Conservation (phyloP, 139 green algal species). For the Mychonastes homosphaera region DNA sequence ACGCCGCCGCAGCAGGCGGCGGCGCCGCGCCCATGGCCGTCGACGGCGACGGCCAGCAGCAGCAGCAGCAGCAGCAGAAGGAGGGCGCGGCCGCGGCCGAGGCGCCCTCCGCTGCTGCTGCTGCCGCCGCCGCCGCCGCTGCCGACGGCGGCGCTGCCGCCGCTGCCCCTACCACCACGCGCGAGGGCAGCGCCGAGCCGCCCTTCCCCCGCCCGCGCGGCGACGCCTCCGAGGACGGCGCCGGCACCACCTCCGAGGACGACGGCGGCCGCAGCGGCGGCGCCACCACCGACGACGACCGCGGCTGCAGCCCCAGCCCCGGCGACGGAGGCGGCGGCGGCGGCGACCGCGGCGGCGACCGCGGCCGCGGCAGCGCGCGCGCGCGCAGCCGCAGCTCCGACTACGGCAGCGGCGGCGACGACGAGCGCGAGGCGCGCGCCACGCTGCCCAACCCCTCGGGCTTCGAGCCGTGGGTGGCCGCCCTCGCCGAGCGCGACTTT, state of each 20-base stretch:
- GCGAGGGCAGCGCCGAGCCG: too few relatives aligned
- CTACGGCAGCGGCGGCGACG: constrained; percentile 1
- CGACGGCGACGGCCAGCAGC: constrained; percentile 12
- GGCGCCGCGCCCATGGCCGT: constrained; percentile 2
- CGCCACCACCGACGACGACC: too few relatives aligned
- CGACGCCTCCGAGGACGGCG: too few relatives aligned
- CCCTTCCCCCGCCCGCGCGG: too few relatives aligned
- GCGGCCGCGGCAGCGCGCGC: not conserved
- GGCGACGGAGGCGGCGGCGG: not conserved
- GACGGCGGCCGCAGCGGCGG: too few relatives aligned
- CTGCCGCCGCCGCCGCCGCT: not conserved
- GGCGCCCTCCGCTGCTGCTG: not conserved
- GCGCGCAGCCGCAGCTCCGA: too few relatives aligned
- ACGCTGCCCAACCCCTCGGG: not conserved
- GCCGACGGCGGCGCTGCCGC: not conserved
- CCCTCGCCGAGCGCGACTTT: constrained; percentile 42
- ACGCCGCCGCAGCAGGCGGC: too few relatives aligned
- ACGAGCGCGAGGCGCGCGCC: not conserved
- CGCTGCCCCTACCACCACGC: too few relatives aligned
- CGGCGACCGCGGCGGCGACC: not conserved
- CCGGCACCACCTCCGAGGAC: too few relatives aligned
- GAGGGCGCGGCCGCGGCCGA: too few relatives aligned
- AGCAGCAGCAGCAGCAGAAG: not conserved
- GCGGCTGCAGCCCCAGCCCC: not conserved
- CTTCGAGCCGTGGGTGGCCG: constrained; percentile 38